phyloP scores from a whole-genome alignment of 129 eudicot genomes.

The Calendula officinalis region DNA sequence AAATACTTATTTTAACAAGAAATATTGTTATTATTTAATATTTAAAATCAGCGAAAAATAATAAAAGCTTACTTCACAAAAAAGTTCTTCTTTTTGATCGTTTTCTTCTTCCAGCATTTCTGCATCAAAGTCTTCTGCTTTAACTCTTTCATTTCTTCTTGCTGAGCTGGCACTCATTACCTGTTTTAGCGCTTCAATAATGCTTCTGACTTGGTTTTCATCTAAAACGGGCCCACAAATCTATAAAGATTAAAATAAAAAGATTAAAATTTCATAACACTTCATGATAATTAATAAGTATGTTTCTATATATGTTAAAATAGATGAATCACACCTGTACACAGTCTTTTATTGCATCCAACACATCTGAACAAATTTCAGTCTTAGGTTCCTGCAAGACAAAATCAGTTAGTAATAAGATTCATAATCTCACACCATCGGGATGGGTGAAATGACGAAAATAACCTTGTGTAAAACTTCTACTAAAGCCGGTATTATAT shows the following conservation, averaged over 20 bases:
- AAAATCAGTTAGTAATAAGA: slow-evolving; percentile 23
- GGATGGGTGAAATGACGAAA: no score
- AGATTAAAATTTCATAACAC: not conserved
- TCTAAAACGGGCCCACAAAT: slow-evolving; percentile 78
- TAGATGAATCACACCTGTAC: slow-evolving; percentile 49
- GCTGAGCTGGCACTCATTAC: slow-evolving; percentile 83
- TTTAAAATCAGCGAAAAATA: slow-evolving; percentile 5
- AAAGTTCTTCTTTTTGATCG: slow-evolving; percentile 93
- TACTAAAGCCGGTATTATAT: slow-evolving; percentile 79
- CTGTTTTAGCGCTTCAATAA: slow-evolving; percentile 87
- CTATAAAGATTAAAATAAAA: slow-evolving; percentile 32
- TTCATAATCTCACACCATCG: not conserved
- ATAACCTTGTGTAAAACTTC: slow-evolving; percentile 91
- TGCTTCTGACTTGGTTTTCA: slow-evolving; percentile 78
- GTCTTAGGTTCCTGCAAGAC: slow-evolving; percentile 90
- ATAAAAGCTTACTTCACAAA: slow-evolving; percentile 62
- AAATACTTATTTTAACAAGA: not conserved
- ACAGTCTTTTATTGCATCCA: slow-evolving; percentile 90
- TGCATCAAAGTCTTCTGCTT: slow-evolving; percentile 98
- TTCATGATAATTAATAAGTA: not conserved
- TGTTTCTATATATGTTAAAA: not conserved
- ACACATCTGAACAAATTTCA: slow-evolving; percentile 83
- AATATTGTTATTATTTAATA: not conserved
- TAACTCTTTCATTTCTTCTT: slow-evolving; percentile 76
- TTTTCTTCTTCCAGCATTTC: slow-evolving; percentile 93